A percentile compares a stretch with the other conserved stretches of the same genome.
phyloP scores from a whole-genome alignment of 164 flowering plant species.

The Kalanchoe fedtschenkoi region DNA sequence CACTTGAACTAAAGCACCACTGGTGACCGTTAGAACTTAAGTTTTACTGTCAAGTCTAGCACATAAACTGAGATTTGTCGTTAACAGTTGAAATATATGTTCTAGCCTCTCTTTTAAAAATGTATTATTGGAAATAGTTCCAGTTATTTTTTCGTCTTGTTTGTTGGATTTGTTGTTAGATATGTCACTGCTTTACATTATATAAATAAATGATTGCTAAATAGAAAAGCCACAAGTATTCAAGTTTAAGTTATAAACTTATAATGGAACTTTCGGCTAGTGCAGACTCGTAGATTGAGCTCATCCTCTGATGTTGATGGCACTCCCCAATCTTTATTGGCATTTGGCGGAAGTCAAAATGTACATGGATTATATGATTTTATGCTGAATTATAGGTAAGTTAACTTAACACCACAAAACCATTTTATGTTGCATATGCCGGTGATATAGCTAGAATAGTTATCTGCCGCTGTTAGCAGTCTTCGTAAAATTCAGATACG shows the following conservation, averaged over 20 bases:
- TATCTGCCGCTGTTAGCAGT: no score
- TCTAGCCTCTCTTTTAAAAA: no score
- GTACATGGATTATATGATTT: constrained; percentile 80
- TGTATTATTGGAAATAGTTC: no score
- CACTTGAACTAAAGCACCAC: no score
- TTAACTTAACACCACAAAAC: neutral
- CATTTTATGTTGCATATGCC: neutral
- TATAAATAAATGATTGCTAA: neutral
- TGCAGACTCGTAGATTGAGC: constrained; percentile 51
- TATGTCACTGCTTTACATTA: neutral
- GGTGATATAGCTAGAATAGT: no score
- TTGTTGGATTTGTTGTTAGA: neutral
- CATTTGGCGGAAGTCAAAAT: constrained; percentile 49
- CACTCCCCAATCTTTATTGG: constrained; percentile 67
- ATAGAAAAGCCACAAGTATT: neutral
- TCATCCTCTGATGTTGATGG: constrained; percentile 59
- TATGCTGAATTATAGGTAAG: constrained; percentile 79
- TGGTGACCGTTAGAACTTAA: no score
- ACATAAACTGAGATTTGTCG: no score
- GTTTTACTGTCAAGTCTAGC: no score
- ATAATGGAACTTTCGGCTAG: neutral
- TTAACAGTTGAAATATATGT: no score
- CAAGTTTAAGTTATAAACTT: neutral
- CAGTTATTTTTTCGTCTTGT: no score
- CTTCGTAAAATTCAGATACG: no score